Evolutionary conservation across 805 yeast genomes (phyloP), one percentile per base, ranked within the genome.

Genomic region (Wickerhamiella kazuoi): DNA sequence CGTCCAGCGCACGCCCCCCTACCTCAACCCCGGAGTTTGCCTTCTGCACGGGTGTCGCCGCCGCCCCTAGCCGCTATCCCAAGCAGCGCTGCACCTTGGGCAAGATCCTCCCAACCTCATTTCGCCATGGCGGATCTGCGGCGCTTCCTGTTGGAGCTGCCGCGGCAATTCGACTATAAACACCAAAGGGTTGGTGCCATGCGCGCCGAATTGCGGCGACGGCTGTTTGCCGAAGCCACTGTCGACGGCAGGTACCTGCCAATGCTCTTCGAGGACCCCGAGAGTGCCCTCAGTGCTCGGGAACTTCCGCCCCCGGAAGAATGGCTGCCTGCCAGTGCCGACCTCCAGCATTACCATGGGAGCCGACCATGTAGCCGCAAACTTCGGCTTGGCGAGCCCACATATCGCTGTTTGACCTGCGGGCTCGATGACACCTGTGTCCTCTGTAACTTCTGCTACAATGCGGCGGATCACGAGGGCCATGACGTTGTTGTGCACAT

Each of bases 401-500:
- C 82, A 3, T 79, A 79, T 52, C 64, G 84, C 32, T 82, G 94
- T 52, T 44, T 54, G 69, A 86, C 26, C 66, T 93, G 68, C 58
- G 86, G 82, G 0, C 68, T 68, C 37, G 93, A 82, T 52, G 93
- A 80, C 34, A 75, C 87, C 0, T 79, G 93, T 56, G 93, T 86
- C 0, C 59, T 86, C 8, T 86, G 97, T 54, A 67, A 75, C 9
- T 62, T 68, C 42, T 86, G 97, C 54, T 86, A 65, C 58, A 72
- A 75, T 37, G 72, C 74, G 2, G 72, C 71, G 3, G 65, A 69
- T 40, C 97, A 86, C 56, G 52, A 53, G 28, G 87, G 74, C 34
- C 97, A 86, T 55, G 69, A 72, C 35, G 75, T 79, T 7, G 71
- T 75, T 41, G 69, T 74, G 15, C 64, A 72, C 30, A 72, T 79